These are phyloP conservation scores for Lasiodiplodia sp. DNA, from an alignment of 2,329 filamentous ascomycete genomes.

Conservation along the genomic window DNA sequence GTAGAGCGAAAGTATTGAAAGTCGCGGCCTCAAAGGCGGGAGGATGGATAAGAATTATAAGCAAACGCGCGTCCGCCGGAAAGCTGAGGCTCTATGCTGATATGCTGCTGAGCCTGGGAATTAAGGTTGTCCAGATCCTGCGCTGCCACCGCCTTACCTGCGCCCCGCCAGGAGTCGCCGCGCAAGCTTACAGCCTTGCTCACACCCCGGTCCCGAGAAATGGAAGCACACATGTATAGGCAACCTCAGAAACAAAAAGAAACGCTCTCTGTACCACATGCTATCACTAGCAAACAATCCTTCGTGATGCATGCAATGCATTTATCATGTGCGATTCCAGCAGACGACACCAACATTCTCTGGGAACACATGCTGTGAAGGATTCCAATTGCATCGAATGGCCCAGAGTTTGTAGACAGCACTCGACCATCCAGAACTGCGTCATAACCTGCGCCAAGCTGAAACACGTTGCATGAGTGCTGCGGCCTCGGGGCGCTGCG, in stretches of 20 bases:
- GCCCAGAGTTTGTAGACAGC: too few species aligned
- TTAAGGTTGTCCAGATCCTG: neutral
- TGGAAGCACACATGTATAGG: neutral
- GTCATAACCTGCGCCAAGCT: neutral
- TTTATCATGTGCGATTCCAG: neutral
- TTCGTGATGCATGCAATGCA: neutral
- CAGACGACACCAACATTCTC: neutral
- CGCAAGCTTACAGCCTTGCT: neutral
- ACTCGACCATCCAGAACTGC: too few species aligned
- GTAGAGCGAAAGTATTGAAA: neutral
- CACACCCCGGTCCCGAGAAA: neutral
- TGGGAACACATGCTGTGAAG: neutral
- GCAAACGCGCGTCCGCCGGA: neutral
- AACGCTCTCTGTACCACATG: neutral
- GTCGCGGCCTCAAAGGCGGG: neutral
- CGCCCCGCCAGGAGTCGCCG: neutral
- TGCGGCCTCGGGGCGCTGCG: neutral
- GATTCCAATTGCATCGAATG: too few species aligned
- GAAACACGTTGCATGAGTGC: neutral
- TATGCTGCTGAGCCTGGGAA: neutral
- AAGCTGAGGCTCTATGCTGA: neutral
- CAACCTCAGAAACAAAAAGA: neutral
- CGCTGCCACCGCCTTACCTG: neutral
- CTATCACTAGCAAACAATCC: neutral
- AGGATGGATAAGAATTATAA: neutral